A percentile compares a stretch with the other conserved stretches of the same genome.
Evolutionary conservation across 306 rosid species (phyloP).

Genomic region (Trifolium repens): DNA sequence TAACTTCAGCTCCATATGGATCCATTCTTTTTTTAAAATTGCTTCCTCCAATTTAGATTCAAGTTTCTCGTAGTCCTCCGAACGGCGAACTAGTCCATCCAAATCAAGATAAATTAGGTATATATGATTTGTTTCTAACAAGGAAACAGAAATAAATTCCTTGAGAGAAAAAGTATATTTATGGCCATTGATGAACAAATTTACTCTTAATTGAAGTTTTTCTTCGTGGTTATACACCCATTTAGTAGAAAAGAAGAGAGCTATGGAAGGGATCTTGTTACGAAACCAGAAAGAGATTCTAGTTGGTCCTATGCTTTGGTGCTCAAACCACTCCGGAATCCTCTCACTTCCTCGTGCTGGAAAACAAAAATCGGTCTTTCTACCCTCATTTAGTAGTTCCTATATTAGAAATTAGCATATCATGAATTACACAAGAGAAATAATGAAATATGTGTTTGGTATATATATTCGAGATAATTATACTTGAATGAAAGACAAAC

Average conservation of each 20-base stretch:
- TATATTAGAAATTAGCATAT: not conserved
- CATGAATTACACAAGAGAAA: no score
- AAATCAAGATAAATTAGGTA: not conserved
- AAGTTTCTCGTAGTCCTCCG: not conserved
- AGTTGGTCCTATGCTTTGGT: not conserved
- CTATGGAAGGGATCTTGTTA: not conserved
- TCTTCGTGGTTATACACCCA: not conserved
- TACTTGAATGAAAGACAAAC: no score
- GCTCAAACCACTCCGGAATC: slow-evolving; percentile 25
- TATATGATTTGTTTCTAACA: not conserved
- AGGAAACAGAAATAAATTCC: no score
- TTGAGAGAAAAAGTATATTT: not conserved
- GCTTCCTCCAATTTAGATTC: not conserved
- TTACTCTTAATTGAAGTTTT: not conserved
- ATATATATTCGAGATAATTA: no score
- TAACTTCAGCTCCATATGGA: not conserved
- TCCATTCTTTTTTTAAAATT: not conserved
- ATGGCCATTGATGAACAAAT: not conserved
- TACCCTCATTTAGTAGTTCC: slow-evolving; percentile 14
- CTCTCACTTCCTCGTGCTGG: not conserved
- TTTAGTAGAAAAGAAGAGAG: not conserved
- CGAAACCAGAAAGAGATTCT: slow-evolving; percentile 33
- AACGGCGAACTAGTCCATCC: not conserved
- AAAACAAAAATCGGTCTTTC: not conserved
- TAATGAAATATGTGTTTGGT: no score